Percentiles rank a stretch among this genome's conserved stretches.
These are phyloP conservation scores for Ascochyta fabae DNA, from an alignment of 2,329 filamentous ascomycete genomes.

Conservation along the genomic window DNA sequence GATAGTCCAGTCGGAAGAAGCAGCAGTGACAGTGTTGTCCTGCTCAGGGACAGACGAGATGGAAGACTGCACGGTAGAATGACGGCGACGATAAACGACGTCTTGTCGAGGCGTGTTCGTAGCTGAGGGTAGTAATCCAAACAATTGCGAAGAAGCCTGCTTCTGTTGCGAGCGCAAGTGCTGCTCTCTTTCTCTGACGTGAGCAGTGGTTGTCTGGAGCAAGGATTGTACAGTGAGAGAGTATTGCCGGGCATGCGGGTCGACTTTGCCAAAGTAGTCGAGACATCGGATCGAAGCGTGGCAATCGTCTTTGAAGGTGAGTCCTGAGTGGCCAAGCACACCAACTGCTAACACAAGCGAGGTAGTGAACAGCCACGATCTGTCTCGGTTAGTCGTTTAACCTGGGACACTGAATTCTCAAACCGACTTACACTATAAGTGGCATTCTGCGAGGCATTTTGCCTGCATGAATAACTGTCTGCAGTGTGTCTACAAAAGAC, in stretches of 20 bases:
- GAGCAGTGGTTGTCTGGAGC: conserved; percentile 32
- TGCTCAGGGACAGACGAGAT: conserved; percentile 12
- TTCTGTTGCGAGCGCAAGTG: conserved; percentile 32
- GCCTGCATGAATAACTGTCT: conserved; percentile 25
- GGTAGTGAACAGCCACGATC: conserved; percentile 42
- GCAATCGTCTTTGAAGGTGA: conserved; percentile 30
- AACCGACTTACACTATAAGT: conserved; percentile 35
- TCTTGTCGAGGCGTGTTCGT: conserved; percentile 3
- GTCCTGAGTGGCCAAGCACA: conserved; percentile 33
- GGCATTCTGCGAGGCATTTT: conserved; percentile 39
- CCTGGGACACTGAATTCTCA: neutral
- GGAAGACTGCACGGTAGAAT: conserved; percentile 6
- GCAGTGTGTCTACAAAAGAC: conserved; percentile 37
- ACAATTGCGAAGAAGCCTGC: conserved; percentile 39
- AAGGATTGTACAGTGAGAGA: conserved; percentile 36
- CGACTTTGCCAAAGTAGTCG: conserved; percentile 36
- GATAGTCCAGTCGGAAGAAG: conserved; percentile 38
- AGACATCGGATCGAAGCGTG: conserved; percentile 33
- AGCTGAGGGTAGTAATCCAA: conserved; percentile 32
- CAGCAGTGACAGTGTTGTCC: conserved; percentile 9
- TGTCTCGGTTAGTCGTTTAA: conserved; percentile 10
- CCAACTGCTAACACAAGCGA: conserved; percentile 39
- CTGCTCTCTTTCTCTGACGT: conserved; percentile 34
- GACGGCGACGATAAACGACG: conserved; percentile 1
- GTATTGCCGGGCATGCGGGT: conserved; percentile 42